phyloP scores from a whole-genome alignment of 2,329 filamentous ascomycete genomes.

The Aspergillus quadricinctus region DNA sequence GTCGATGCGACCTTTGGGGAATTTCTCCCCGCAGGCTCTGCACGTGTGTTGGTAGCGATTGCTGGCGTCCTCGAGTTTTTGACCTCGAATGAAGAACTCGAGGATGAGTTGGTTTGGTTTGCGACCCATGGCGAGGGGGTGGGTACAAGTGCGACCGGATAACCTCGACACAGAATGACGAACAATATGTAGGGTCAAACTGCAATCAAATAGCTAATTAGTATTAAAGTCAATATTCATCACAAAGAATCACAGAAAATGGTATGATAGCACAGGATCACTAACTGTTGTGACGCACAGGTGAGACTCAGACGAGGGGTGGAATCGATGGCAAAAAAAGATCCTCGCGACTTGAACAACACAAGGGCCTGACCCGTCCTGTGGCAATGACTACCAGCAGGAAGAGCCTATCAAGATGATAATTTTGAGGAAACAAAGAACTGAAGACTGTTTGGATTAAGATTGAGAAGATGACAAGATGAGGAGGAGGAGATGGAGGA shows the following conservation, averaged over 20 bases:
- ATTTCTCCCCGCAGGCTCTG: conserved; percentile 81
- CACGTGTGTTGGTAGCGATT: conserved; percentile 91
- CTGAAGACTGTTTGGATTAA: background rate
- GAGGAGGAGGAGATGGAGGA: conserved; percentile 15
- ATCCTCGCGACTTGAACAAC: conserved; percentile 1
- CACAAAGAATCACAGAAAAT: background rate
- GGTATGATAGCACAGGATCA: background rate
- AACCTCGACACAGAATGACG: background rate
- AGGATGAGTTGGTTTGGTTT: conserved; percentile 80
- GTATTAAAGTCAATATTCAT: background rate
- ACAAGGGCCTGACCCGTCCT: conserved; percentile 1
- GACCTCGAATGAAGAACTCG: conserved; percentile 82
- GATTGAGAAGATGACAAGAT: background rate
- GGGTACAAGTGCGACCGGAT: background rate
- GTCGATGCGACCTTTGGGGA: conserved; percentile 84
- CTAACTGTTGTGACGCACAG: conserved; percentile 9
- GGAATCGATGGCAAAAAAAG: conserved; percentile 19
- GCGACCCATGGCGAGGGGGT: conserved; percentile 63
- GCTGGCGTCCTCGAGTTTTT: conserved; percentile 81
- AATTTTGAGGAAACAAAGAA: background rate
- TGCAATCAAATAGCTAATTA: background rate
- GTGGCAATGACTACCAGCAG: conserved; percentile 4
- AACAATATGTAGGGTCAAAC: background rate
- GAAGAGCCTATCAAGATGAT: background rate
- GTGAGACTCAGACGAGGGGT: conserved; percentile 5